These are phyloP conservation scores for Bretschneidera sinensis DNA, from an alignment of 345 rosid genomes.

Conservation along the genomic window DNA sequence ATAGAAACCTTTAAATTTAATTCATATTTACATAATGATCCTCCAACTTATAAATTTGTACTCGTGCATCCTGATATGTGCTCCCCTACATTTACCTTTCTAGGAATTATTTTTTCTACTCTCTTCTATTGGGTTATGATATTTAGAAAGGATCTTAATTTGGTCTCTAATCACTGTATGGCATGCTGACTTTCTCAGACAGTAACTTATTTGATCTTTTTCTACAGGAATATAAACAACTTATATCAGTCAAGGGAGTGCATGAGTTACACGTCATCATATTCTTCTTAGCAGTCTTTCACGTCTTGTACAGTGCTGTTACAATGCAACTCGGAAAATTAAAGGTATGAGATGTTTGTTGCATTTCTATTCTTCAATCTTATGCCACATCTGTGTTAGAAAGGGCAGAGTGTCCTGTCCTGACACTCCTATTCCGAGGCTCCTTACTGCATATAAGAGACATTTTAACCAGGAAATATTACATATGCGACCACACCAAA, in stretches of 20 bases:
- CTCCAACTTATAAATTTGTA: no score
- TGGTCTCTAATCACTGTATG: background rate
- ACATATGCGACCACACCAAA: no score
- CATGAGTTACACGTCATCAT: conserved; percentile 86
- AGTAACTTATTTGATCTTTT: conserved; percentile 19
- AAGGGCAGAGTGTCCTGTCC: no score
- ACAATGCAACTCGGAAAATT: conserved; percentile 93
- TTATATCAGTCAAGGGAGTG: conserved; percentile 64
- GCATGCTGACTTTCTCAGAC: conserved; percentile 14
- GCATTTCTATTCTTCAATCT: no score
- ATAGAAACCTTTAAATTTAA: no score
- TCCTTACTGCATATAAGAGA: no score
- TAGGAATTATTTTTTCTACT: background rate
- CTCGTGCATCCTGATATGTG: no score
- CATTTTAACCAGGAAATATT: no score
- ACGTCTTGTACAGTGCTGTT: conserved; percentile 63
- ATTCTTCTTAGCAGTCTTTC: conserved; percentile 88
- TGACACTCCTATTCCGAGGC: no score
- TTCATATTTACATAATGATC: no score
- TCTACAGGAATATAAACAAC: conserved; percentile 61
- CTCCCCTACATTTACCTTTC: no score
- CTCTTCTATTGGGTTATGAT: background rate
- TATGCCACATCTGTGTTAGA: no score
- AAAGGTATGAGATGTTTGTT: conserved; percentile 49
- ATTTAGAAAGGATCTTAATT: background rate